A percentile compares a stretch with the other conserved stretches of the same genome.
Conservation (phyloP, 495 filamentous ascomycete species). For the Viridothelium virens region DNA sequence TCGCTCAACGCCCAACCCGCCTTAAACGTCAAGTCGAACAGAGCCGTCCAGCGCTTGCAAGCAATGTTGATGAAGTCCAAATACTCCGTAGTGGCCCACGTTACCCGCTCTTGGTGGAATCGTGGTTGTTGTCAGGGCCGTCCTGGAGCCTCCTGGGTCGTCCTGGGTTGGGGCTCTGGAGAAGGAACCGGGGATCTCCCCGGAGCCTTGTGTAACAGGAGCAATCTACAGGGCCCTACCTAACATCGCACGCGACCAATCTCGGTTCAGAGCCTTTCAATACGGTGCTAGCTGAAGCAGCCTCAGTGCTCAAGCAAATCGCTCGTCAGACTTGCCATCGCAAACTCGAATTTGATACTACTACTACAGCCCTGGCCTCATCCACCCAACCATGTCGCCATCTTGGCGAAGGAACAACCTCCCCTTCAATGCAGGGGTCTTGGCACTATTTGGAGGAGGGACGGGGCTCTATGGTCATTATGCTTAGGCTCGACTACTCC, state of each 20-base stretch:
- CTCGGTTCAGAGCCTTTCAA: not conserved
- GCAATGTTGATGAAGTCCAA: no score
- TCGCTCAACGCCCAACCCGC: not conserved
- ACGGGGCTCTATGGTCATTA: not conserved
- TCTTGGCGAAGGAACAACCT: not conserved
- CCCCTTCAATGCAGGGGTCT: not conserved
- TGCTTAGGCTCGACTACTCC: no score
- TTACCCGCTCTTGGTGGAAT: no score
- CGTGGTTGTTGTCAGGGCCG: not conserved
- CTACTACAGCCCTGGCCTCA: not conserved
- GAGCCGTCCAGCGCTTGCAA: not conserved
- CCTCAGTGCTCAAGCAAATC: no score
- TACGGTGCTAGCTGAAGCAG: not conserved
- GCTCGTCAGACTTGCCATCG: not conserved
- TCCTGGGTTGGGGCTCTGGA: constrained; percentile 1
- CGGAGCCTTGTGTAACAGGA: constrained; percentile 5
- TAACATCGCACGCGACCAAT: not conserved
- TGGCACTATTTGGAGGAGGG: no score
- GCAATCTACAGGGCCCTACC: not conserved
- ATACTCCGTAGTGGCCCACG: no score
- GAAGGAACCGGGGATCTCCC: not conserved
- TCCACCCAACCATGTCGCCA: not conserved
- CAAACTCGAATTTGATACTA: not conserved
- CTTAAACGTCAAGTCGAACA: not conserved
- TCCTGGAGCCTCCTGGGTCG: not conserved